A percentile compares a stretch with the other conserved stretches of the same genome.
phyloP scores from a whole-genome alignment of 164 flowering plant genomes.

The Nymphaea colorata region DNA sequence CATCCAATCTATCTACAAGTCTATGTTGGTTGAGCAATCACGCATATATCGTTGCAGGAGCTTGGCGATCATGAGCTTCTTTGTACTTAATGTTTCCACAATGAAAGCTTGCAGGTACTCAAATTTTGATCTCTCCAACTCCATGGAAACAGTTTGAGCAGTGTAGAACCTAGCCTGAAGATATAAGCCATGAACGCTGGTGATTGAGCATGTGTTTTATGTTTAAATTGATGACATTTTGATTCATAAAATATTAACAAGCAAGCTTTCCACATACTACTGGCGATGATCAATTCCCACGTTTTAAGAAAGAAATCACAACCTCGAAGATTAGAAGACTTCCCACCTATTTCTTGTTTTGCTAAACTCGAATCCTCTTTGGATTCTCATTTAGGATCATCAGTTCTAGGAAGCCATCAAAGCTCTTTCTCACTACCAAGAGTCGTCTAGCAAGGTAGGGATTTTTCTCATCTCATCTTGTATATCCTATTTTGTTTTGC shows the following conservation, averaged over 20 bases:
- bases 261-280: slow-evolving; percentile 35
- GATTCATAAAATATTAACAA: too few relatives aligned
- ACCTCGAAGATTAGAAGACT: too few relatives aligned
- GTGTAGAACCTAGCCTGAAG: slow-evolving; percentile 70
- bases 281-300: slow-evolving; percentile 85
- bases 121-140: slow-evolving; percentile 74
- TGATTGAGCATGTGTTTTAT: background rate
- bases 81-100: slow-evolving; percentile 41
- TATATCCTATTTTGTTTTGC: too few relatives aligned
- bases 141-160: slow-evolving; percentile 46
- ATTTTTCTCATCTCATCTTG: too few relatives aligned
- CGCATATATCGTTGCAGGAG: slow-evolving; percentile 41
- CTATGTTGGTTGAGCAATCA: slow-evolving; percentile 44
- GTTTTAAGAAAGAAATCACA: too few relatives aligned
- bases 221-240: background rate
- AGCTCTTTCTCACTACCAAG: too few relatives aligned
- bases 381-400: too few relatives aligned
- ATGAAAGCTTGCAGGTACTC: slow-evolving; percentile 88
- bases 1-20: slow-evolving; percentile 63
- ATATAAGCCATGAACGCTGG: background rate
- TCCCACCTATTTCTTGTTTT: too few relatives aligned
- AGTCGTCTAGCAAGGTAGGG: too few relatives aligned
- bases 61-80: slow-evolving; percentile 53
- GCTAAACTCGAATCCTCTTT: too few relatives aligned
- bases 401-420: too few relatives aligned